Percentiles rank a stretch among this genome's conserved stretches.
Conservation (phyloP, 2,329 filamentous ascomycete genomes). For the Venturia oleaginea region DNA sequence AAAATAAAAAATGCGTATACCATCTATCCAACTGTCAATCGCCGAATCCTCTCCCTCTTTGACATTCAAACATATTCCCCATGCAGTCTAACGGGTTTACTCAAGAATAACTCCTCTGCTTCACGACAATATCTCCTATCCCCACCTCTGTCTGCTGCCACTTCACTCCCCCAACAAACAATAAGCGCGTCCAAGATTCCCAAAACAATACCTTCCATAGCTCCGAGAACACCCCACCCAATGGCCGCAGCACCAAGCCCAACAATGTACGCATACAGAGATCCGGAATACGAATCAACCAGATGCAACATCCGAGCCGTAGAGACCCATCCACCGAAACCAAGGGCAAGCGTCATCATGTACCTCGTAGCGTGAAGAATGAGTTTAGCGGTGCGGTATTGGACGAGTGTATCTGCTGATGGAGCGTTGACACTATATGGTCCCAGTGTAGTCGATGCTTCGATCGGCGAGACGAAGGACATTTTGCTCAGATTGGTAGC, state of each 20-base stretch:
- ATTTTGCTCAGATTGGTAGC: slow-evolving; percentile 74
- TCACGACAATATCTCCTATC: slow-evolving; percentile 79
- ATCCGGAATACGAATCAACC: slow-evolving; percentile 51
- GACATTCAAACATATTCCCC: neutral
- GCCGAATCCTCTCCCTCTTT: neutral
- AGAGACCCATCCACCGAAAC: slow-evolving; percentile 93
- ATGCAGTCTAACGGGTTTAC: slow-evolving; percentile 25
- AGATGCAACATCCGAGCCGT: slow-evolving; percentile 72
- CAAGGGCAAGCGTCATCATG: slow-evolving; percentile 81
- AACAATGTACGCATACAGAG: slow-evolving; percentile 89
- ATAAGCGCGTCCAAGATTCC: slow-evolving; percentile 82
- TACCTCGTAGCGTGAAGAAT: slow-evolving; percentile 84
- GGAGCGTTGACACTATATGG: slow-evolving; percentile 26
- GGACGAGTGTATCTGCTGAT: slow-evolving; percentile 51
- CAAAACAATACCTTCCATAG: slow-evolving; percentile 80
- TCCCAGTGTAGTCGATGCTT: slow-evolving; percentile 59
- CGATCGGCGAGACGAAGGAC: slow-evolving; percentile 64
- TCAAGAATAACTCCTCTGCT: slow-evolving; percentile 79
- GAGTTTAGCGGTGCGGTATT: slow-evolving; percentile 85
- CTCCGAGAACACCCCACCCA: slow-evolving; percentile 84
- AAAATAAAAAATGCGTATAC: neutral
- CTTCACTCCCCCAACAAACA: slow-evolving; percentile 90
- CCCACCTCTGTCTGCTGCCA: slow-evolving; percentile 44
- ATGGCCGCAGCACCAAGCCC: slow-evolving; percentile 89
- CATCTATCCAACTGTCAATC: neutral